phyloP scores from a whole-genome alignment of 441 rosid species.

The Gossypium aridum region DNA sequence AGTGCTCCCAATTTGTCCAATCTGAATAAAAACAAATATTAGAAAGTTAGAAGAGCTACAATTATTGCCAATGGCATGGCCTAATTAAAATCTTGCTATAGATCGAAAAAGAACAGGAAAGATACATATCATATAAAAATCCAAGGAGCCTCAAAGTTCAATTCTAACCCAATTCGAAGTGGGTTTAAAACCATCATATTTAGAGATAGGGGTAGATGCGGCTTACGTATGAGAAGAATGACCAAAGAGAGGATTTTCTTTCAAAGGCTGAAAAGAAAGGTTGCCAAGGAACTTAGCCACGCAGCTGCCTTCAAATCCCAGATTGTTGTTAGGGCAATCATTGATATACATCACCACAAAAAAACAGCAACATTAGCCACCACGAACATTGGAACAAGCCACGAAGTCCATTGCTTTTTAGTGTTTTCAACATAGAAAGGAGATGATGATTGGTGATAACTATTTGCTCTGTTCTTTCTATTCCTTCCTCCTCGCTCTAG shows the following conservation, averaged over 20 bases:
- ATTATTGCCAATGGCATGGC: not conserved
- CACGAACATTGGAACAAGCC: constrained; percentile 79
- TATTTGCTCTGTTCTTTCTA: constrained; percentile 29
- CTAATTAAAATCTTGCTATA: too few relatives aligned
- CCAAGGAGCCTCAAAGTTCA: not conserved
- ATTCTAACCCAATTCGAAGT: not conserved
- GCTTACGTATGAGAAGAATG: constrained; percentile 85
- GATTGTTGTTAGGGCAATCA: constrained; percentile 65
- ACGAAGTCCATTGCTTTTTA: constrained; percentile 68
- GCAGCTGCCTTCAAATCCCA: constrained; percentile 41
- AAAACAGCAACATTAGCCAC: constrained; percentile 63
- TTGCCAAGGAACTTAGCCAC: constrained; percentile 69
- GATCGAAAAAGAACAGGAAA: too few relatives aligned
- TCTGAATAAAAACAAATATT: constrained; percentile 32
- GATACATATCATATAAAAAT: too few relatives aligned
- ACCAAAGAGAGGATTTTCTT: constrained; percentile 89
- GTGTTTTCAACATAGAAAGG: constrained; percentile 30
- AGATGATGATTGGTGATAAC: constrained; percentile 13
- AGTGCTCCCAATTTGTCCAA: constrained; percentile 83
- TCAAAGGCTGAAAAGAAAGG: constrained; percentile 79
- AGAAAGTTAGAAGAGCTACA: not conserved
- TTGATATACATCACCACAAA: constrained; percentile 70
- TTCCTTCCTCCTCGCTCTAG: constrained; percentile 50
- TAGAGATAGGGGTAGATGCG: not conserved
- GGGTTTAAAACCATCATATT: not conserved